Base-by-base conservation (phyloP, 1,139 yeast genomes). In the Yamadazyma siamensis region DNA sequence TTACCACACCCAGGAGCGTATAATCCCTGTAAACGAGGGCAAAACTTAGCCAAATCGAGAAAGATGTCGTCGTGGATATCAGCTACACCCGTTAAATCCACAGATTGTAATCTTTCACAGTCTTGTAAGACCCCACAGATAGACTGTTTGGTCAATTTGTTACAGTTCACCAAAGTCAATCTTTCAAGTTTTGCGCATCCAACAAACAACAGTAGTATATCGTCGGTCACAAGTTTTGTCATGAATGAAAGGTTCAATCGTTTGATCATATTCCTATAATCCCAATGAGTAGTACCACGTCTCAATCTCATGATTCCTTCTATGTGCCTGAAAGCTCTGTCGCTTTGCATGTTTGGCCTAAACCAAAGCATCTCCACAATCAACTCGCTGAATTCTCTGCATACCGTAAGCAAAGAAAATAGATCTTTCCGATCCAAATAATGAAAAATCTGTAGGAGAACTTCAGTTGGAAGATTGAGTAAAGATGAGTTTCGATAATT, bases 71-170 rank as follows among this genome's bases (percentile, higher is more conserved):
- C 95, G 38, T 68, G 74, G 31, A 68, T 64, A 41, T 72, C 77
- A 25, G 70, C 71, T n/a, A 87, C 81, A n/a, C 94, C 91, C 0
- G 95, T 81, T 46, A 91, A 70, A 59, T 91, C 98, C 29, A 91
- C 81, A 25, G 95, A 84, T 53, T 86, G 94, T 36, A 91, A 61
- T 41, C 77, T 70, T 38, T 71, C 72, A 56, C 95, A 87, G 21
- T 77, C 75, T 32, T 64, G 54, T 27, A 89, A 58, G 8, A 88
- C 77, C 4, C 64, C 61, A 4, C 83, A 68, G 21, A 89, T 74
- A 7, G 89, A 79, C 3, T 36, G 48, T 41, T 81, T 78, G 0
- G 86, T 62, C 21, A 89, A 59, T 39, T 75, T 71, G 12, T 79
- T 70, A 55, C 96, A 89, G 47, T 82, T 84, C 8, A 87, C 89